Base-by-base conservation (phyloP, 768 basidiomycete species). In the Tulasnella sp. region DNA sequence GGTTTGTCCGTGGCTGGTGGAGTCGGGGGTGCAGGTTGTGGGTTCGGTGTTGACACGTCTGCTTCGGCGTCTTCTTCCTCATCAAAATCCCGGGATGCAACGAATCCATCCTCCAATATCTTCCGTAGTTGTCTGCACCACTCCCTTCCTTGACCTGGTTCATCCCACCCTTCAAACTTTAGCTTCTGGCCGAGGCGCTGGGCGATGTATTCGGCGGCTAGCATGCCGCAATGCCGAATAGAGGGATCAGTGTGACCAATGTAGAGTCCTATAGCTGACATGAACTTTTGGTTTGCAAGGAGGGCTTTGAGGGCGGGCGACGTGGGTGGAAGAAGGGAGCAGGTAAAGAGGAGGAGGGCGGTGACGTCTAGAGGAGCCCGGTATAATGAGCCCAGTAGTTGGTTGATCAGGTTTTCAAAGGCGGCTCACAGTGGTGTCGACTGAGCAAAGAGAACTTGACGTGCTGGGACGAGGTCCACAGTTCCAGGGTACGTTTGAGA, bases 161-260 rank as follows among this genome's bases (percentile, higher is more conserved):
- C 94, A 9, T 92, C 91, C 96, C 96, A 97, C 52, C 87, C 89
- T 0, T 88, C 90, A 79, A 99, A 98, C 76, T 89, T 85, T 29
- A 98, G 85, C 69, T 86, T 86, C 81, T 91, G 92, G 7, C 89
- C 87, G 17, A 85, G 85, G 36, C 85, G 84, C 6, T 85, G 84
- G 0, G 94, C 92, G 11, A 91, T 86, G 22, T 91, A 85, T 83
- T 99, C 97, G 0, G 93, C 97, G 0, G 89, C 90, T 40, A 98
- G 87, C 95, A 99, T 97, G 3, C 97, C 97, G 79, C 94, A 92
- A 34, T 91, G 87, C 3, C 97, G 90, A 25, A 97, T 87, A 3
- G 89, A 86, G 1, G 85, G 83, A 73, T 97, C 94, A 7, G 90
- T 83, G 82, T 97, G 94, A 0, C 86, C 86, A 67, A 99, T 89